These are phyloP conservation scores for Fusarium sp. DNA, from an alignment of 2,329 filamentous ascomycete genomes.

Conservation along the genomic window DNA sequence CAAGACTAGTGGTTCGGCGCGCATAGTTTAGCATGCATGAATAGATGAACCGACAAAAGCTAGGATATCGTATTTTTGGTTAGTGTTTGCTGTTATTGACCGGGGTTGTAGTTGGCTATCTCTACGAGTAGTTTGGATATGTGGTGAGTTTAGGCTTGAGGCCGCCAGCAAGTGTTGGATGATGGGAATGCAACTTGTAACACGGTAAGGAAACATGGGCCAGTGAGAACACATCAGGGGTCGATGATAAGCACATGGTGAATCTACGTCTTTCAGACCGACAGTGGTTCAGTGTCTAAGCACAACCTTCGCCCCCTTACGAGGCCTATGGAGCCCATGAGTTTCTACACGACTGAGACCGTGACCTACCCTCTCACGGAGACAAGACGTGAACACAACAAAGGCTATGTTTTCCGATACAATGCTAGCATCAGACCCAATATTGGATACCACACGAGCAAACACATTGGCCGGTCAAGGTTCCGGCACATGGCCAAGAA, in stretches of 20 bases:
- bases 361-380: neutral
- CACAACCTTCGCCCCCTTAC: neutral
- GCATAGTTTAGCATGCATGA: conserved; percentile 27
- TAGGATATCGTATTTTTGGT: neutral
- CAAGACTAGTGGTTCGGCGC: conserved; percentile 25
- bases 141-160: neutral
- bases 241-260: neutral
- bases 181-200: neutral
- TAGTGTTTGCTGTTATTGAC: neutral
- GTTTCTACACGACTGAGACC: neutral
- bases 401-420: rapidly evolving
- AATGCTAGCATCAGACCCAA: neutral
- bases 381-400: neutral
- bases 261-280: neutral
- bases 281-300: neutral
- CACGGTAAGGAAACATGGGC: neutral
- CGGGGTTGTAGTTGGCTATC: neutral
- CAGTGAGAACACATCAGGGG: neutral
- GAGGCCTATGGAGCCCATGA: neutral
- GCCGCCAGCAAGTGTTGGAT: no score
- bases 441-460: neutral
- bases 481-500: neutral
- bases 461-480: neutral
- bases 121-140: neutral
- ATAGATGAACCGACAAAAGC: conserved; percentile 25